These are phyloP conservation scores for Phaeoacremonium minimum DNA, from an alignment of 2,329 filamentous ascomycete genomes.

Conservation along the genomic window DNA sequence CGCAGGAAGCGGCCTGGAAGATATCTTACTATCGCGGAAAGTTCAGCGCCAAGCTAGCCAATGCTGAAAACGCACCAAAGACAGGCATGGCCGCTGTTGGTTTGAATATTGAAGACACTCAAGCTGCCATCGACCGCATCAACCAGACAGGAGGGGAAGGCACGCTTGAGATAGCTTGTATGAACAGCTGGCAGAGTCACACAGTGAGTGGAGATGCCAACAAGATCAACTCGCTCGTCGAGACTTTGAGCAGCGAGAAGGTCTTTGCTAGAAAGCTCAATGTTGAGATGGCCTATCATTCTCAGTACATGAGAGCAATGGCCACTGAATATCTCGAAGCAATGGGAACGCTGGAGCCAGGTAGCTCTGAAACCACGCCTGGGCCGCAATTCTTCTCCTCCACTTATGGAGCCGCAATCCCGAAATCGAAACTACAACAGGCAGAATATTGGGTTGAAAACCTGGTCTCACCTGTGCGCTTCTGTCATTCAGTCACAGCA, in stretches of 20 bases:
- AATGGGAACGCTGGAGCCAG: slow-evolving; percentile 10
- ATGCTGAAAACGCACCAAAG: slow-evolving; percentile 9
- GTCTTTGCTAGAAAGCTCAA: slow-evolving; percentile 19
- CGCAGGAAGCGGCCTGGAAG: slow-evolving; percentile 10
- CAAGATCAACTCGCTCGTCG: slow-evolving; percentile 13
- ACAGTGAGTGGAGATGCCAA: slow-evolving; percentile 18
- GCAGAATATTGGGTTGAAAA: slow-evolving; percentile 21
- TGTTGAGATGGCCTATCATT: slow-evolving; percentile 28
- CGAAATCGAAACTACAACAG: slow-evolving; percentile 7
- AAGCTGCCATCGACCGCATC: slow-evolving; percentile 8
- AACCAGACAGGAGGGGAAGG: slow-evolving; percentile 9
- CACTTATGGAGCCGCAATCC: slow-evolving; percentile 11
- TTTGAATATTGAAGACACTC: slow-evolving; percentile 12
- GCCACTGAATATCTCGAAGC: slow-evolving; percentile 13
- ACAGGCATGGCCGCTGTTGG: slow-evolving; percentile 20
- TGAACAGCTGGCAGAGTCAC: slow-evolving; percentile 17
- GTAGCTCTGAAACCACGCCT: slow-evolving; percentile 1
- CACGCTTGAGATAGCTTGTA: slow-evolving; percentile 11
- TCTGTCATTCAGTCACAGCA: slow-evolving; percentile 16
- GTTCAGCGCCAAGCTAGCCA: slow-evolving; percentile 13
- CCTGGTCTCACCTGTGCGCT: slow-evolving; percentile 19
- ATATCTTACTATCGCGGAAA: slow-evolving; percentile 17
- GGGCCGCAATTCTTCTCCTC: slow-evolving; percentile 16
- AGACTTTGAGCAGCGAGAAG: slow-evolving; percentile 9
- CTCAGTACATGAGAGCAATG: slow-evolving; percentile 19